phyloP scores from a whole-genome alignment of 129 eudicot genomes.

The Gnaphalium uliginosum region DNA sequence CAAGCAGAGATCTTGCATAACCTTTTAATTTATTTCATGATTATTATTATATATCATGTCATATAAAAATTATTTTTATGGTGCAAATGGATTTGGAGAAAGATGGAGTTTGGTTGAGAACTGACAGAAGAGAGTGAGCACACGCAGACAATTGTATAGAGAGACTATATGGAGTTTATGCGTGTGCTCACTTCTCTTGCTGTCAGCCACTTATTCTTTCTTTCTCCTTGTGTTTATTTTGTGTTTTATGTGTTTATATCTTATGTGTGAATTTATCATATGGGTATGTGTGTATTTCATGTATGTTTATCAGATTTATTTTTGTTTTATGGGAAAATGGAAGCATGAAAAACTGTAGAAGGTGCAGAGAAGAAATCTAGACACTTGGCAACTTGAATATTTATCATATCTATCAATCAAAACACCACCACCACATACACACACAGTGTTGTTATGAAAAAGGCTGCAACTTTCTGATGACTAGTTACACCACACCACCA shows the following conservation, averaged over 20 bases:
- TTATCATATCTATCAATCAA: conserved; percentile 2
- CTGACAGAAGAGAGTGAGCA: conserved; percentile 67
- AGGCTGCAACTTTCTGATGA: conserved; percentile 34
- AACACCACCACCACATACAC: conserved; percentile 21
- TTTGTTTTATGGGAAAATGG: conserved; percentile 12
- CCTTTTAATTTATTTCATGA: background rate
- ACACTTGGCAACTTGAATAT: conserved; percentile 29
- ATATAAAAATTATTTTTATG: background rate
- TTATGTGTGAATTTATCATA: background rate
- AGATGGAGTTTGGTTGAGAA: conserved; percentile 30
- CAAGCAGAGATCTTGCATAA: background rate
- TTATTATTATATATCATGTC: background rate
- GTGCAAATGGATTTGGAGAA: conserved; percentile 14
- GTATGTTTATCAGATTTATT: background rate
- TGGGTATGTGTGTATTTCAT: conserved; percentile 29
- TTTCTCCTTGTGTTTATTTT: conserved; percentile 9
- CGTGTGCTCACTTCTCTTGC: conserved; percentile 68
- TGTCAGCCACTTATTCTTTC: conserved; percentile 44
- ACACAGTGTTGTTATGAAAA: conserved; percentile 9
- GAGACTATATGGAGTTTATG: conserved; percentile 34
- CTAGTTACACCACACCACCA: conserved; percentile 22
- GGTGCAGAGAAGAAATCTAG: conserved; percentile 17
- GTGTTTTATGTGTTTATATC: background rate
- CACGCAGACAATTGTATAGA: conserved; percentile 47
- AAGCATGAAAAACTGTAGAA: conserved; percentile 28